Base-by-base conservation (phyloP, 2,329 filamentous ascomycete genomes). In the Intubia oerlemansii region DNA sequence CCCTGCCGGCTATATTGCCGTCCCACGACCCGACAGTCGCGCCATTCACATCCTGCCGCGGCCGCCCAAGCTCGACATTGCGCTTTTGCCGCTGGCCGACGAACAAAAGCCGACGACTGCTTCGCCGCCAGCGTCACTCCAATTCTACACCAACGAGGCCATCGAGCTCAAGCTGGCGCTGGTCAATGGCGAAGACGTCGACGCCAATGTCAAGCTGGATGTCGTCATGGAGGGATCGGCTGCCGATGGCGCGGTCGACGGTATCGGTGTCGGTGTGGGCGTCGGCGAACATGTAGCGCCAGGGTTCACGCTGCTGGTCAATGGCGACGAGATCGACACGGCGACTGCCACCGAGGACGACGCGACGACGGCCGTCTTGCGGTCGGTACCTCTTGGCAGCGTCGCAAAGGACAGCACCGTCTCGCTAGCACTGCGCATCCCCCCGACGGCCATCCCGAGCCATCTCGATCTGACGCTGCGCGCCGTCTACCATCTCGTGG, bases 61-160 rank as follows among this genome's bases (percentile, higher is more conserved):
- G 38, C 88, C 85, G 17, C 88, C 88, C 1, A 95, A 93, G 49
- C 69, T 98, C 54, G 71, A 80, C 39, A 66, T 98, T 25, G 62
- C 55, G 16, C 52, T 14, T 15, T 17, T 27, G 4, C 10, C 27
- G 10, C 16, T 20, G 5, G 13, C 17, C 15, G 17, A 15, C n/a
- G 6, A 13, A 6, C 14, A 7, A 5, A 9, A n/a, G 4, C 12
- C 27, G 3, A 26, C 24, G 3, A n/a, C n/a, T n/a, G n/a, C n/a
- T n/a, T n/a, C n/a, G n/a, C 20, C 20, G 1, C 10, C 72, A 82
- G 31, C n/a, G n/a, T n/a, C n/a, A n/a, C n/a, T n/a, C n/a, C n/a
- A n/a, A n/a, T 90, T 85, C 47, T 95, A 92, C 44, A 78, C 77
- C 2, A 76, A 90, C 41, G 88, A 98, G 51, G 48, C 55, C 0